Conservation (phyloP, 352 stramenopile species). For the Globisporangium abappressorium region DNA sequence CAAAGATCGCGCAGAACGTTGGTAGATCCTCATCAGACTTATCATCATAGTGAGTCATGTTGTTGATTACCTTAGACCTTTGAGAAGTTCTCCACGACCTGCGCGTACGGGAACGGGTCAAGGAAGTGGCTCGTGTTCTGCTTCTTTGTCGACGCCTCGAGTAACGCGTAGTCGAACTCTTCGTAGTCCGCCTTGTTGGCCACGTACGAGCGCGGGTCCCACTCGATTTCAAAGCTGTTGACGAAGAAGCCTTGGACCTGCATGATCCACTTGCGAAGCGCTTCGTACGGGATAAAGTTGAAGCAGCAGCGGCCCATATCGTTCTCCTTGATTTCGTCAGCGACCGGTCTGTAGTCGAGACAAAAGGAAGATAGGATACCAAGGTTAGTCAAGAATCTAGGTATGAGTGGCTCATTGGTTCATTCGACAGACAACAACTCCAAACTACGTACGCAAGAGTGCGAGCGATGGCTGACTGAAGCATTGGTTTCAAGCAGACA, state of each 20-base stretch:
- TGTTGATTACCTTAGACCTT: background rate
- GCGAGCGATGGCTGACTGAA: slow-evolving; percentile 42
- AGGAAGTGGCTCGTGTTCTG: slow-evolving; percentile 74
- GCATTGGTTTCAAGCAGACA: slow-evolving; percentile 67
- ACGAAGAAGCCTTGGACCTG: slow-evolving; percentile 83
- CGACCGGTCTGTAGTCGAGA: slow-evolving; percentile 26
- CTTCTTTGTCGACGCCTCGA: slow-evolving; percentile 60
- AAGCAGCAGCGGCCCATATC: slow-evolving; percentile 76
- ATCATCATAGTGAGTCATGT: too few species aligned
- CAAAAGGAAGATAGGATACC: too few species aligned
- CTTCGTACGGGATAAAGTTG: slow-evolving; percentile 83
- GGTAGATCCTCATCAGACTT: too few species aligned
- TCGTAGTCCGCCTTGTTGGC: slow-evolving; percentile 50
- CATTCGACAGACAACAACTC: background rate
- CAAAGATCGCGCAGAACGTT: too few species aligned
- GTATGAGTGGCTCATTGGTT: too few species aligned
- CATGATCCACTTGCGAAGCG: slow-evolving; percentile 67
- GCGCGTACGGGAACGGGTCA: slow-evolving; percentile 71
- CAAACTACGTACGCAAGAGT: slow-evolving; percentile 35
- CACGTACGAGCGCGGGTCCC: slow-evolving; percentile 62
- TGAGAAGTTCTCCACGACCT: slow-evolving; percentile 49
- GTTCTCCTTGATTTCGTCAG: slow-evolving; percentile 64
- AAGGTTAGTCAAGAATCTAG: too few species aligned
- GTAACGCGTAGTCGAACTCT: slow-evolving; percentile 56
- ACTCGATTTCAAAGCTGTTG: slow-evolving; percentile 79